A percentile compares a stretch with the other conserved stretches of the same genome.
Evolutionary conservation across 2,329 filamentous ascomycete species (phyloP).

Genomic region (Pezicula rhizophila): DNA sequence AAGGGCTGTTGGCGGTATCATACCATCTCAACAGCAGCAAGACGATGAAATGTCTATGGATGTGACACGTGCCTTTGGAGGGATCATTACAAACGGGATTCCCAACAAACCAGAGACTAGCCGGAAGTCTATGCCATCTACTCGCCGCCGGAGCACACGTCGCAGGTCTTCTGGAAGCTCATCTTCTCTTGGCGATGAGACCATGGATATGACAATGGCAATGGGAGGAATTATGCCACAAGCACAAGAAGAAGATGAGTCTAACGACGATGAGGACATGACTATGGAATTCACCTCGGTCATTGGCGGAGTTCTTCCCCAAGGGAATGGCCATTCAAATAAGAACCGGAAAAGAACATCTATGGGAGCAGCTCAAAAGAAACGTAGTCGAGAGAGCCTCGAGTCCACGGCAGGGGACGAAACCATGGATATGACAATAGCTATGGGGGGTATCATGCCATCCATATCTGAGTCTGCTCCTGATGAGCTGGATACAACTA

Average conservation of each 20-base stretch:
- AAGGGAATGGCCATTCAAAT: conserved; percentile 28
- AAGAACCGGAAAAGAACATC: conserved; percentile 13
- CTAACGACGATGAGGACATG: conserved; percentile 58
- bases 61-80: conserved; percentile 75
- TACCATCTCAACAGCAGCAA: conserved; percentile 22
- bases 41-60: conserved; percentile 77
- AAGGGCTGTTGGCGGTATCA: conserved; percentile 47
- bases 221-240: conserved; percentile 43
- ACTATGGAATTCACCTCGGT: conserved; percentile 73
- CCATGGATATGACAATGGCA: conserved; percentile 51
- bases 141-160: conserved; percentile 29
- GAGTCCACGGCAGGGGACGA: conserved; percentile 23
- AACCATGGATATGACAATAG: conserved; percentile 45
- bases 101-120: conserved; percentile 14
- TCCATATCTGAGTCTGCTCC: conserved; percentile 26
- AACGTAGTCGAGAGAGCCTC: conserved; percentile 30
- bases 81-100: conserved; percentile 51
- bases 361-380: conserved; percentile 8
- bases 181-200: conserved; percentile 27
- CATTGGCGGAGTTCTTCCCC: conserved; percentile 47
- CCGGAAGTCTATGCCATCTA: conserved; percentile 25
- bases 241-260: conserved; percentile 24
- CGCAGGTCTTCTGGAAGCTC: conserved; percentile 28
- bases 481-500: conserved; percentile 35
- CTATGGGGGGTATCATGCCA: conserved; percentile 38